phyloP scores from a whole-genome alignment of 306 rosid species.

The Begonia peltatifolia region DNA sequence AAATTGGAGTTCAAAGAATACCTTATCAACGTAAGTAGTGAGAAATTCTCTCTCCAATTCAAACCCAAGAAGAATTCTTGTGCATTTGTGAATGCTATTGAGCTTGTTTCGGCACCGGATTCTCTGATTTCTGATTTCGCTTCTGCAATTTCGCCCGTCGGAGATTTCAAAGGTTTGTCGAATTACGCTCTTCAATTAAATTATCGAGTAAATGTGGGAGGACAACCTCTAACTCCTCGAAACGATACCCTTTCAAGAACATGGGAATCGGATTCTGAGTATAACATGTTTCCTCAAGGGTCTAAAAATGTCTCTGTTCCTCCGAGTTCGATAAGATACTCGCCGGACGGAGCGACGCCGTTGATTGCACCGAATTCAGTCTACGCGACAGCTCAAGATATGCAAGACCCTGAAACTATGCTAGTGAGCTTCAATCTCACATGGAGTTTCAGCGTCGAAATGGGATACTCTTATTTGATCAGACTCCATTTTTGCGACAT shows the following conservation, averaged over 20 bases:
- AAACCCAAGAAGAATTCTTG: constrained; percentile 36
- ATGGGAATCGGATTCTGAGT: constrained; percentile 49
- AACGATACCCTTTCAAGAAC: constrained; percentile 50
- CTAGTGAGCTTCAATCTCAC: constrained; percentile 44
- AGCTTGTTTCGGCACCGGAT: constrained; percentile 72
- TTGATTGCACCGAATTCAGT: constrained; percentile 48
- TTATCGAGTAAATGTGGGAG: constrained; percentile 65
- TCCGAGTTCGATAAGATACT: constrained; percentile 26
- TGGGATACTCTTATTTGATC: constrained; percentile 44
- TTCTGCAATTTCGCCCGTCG: constrained; percentile 22
- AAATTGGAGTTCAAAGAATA: constrained; percentile 44
- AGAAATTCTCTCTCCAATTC: constrained; percentile 46
- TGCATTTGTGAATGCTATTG: constrained; percentile 73
- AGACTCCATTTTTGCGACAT: constrained; percentile 86
- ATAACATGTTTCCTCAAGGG: constrained; percentile 39
- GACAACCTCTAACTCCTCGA: constrained; percentile 26
- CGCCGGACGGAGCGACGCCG: constrained; percentile 18
- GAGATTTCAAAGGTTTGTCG: constrained; percentile 27
- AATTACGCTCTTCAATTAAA: constrained; percentile 31
- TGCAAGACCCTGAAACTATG: constrained; percentile 27
- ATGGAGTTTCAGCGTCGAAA: constrained; percentile 57
- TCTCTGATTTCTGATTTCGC: constrained; percentile 31
- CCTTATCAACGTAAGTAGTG: constrained; percentile 27
- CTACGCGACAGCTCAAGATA: constrained; percentile 35
- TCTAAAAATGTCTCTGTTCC: constrained; percentile 23